Percentiles rank a stretch among this genome's conserved stretches.
phyloP scores from a whole-genome alignment of 371 early-diverging fungal genomes.

The Lichtheimia corymbifera region DNA sequence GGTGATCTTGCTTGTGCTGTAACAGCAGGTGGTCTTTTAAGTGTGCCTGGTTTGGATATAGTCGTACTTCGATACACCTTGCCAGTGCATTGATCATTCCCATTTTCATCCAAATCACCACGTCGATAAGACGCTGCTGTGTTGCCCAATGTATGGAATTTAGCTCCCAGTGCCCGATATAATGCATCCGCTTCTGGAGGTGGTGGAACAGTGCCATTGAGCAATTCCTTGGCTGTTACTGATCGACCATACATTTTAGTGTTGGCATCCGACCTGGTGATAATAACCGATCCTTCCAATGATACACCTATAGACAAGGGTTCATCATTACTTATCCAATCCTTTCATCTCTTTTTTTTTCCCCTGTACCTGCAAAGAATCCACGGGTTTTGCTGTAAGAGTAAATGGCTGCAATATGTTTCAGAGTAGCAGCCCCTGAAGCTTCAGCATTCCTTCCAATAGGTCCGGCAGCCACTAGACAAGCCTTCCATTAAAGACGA shows the following conservation, averaged over 20 bases:
- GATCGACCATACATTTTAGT: conserved; percentile 79
- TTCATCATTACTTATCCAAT: neutral
- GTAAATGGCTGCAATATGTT: conserved; percentile 84
- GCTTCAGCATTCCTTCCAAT: conserved; percentile 91
- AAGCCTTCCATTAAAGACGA: neutral
- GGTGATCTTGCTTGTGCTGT: neutral
- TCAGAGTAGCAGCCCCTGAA: conserved; percentile 71
- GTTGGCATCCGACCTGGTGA: conserved; percentile 91
- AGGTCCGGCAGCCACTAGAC: conserved; percentile 87
- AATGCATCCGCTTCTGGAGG: conserved; percentile 82
- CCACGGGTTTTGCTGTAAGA: conserved; percentile 90
- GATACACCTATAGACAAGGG: conserved; percentile 67
- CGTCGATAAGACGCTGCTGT: conserved; percentile 21
- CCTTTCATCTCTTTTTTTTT: neutral
- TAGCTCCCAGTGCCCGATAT: conserved; percentile 71
- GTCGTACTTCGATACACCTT: conserved; percentile 4
- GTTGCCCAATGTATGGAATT: conserved; percentile 17
- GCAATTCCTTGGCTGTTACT: conserved; percentile 78
- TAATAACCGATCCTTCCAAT: conserved; percentile 88
- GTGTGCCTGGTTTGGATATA: conserved; percentile 13
- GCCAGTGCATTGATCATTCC: neutral
- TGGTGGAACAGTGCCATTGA: conserved; percentile 73
- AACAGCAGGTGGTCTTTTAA: conserved; percentile 3
- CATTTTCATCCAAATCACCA: conserved; percentile 9
- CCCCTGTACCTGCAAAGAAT: conserved; percentile 71